A percentile compares a stretch with the other conserved stretches of the same genome.
Evolutionary conservation across 257 asterid genomes (phyloP).

Genomic region (Solanum tarijense): DNA sequence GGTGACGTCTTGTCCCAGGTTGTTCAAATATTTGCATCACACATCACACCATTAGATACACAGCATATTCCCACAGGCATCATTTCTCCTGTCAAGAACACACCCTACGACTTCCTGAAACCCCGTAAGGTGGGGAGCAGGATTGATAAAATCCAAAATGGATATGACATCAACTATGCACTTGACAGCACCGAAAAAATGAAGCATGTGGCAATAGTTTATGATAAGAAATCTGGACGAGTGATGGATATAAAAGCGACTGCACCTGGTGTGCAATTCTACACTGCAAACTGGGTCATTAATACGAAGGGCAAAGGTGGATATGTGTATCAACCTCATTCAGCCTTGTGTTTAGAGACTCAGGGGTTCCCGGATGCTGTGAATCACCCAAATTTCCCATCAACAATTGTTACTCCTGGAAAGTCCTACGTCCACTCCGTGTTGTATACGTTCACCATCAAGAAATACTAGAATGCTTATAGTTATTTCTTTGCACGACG

Average conservation of each 20-base stretch:
- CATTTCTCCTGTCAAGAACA: slow-evolving; percentile 1
- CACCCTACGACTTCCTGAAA: slow-evolving; percentile 8
- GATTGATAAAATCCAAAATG: slow-evolving; percentile 1
- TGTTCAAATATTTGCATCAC: slow-evolving; percentile 7
- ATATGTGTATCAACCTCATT: background rate
- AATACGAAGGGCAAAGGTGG: slow-evolving; percentile 8
- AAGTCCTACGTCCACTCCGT: slow-evolving; percentile 35
- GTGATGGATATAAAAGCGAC: background rate
- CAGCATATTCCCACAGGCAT: slow-evolving; percentile 5
- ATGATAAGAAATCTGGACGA: slow-evolving; percentile 6
- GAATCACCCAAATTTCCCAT: slow-evolving; percentile 67
- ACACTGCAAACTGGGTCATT: background rate
- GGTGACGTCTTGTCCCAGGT: slow-evolving; percentile 9
- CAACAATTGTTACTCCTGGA: slow-evolving; percentile 46
- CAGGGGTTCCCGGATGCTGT: slow-evolving; percentile 88
- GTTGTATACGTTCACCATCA: slow-evolving; percentile 28
- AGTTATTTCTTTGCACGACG: background rate
- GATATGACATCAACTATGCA: slow-evolving; percentile 14
- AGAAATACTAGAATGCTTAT: background rate
- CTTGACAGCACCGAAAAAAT: background rate
- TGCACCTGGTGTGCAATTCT: slow-evolving; percentile 7
- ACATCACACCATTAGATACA: background rate
- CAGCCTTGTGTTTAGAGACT: slow-evolving; percentile 30
- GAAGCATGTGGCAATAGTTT: slow-evolving; percentile 2
- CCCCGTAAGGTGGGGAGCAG: slow-evolving; percentile 3